Conservation (phyloP, 352 stramenopile genomes). For the Phytophthora podocarpi region DNA sequence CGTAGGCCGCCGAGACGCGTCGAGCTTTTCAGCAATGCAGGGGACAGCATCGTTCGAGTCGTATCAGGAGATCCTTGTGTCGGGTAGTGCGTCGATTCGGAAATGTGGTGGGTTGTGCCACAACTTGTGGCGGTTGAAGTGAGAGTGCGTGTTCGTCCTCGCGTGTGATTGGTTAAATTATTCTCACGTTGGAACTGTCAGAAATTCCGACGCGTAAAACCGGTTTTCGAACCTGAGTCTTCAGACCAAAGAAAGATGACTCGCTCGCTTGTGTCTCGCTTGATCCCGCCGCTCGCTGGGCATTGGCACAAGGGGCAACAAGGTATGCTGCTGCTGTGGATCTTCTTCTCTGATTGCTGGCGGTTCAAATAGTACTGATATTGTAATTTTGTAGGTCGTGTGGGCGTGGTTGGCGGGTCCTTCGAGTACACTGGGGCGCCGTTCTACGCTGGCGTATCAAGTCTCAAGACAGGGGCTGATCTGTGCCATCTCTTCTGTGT, state of each 20-base stretch:
- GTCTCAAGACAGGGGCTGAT: constrained; percentile 95
- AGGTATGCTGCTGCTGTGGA: constrained; percentile 31
- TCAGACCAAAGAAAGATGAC: constrained; percentile 10
- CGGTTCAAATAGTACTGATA: neutral
- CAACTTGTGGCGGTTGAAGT: constrained; percentile 31
- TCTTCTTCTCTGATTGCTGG: neutral
- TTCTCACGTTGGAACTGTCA: constrained; percentile 15
- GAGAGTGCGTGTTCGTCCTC: constrained; percentile 1
- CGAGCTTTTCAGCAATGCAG: constrained; percentile 40
- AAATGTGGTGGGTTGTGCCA: constrained; percentile 20
- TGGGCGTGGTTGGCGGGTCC: constrained; percentile 96
- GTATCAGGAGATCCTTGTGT: constrained; percentile 13
- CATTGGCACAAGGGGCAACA: constrained; percentile 80
- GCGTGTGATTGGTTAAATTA: constrained; percentile 6
- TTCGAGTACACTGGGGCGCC: constrained; percentile 97
- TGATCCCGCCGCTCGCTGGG: constrained; percentile 73
- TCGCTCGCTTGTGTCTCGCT: constrained; percentile 37
- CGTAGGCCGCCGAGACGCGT: constrained; percentile 28
- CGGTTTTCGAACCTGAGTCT: neutral
- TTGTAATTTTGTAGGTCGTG: constrained; percentile 49
- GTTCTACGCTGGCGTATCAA: constrained; percentile 95
- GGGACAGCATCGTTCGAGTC: constrained; percentile 34
- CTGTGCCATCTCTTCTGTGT: constrained; percentile 96
- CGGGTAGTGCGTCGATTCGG: constrained; percentile 23
- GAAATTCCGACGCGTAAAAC: constrained; percentile 17